Evolutionary conservation across 176 grass and related monocot species (phyloP).

Genomic region (Musa itinerans): DNA sequence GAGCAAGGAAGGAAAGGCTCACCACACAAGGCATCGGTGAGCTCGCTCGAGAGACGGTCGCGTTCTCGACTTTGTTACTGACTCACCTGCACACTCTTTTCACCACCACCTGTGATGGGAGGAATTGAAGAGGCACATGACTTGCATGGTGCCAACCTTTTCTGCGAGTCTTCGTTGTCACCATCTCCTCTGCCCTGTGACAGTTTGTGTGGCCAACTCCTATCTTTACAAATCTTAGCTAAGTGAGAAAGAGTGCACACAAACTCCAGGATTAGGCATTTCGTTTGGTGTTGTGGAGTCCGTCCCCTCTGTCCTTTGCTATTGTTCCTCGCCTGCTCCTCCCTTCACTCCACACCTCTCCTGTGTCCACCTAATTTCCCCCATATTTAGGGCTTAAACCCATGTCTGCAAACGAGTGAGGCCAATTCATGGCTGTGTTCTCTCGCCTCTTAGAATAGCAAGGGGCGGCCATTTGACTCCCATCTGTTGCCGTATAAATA

Average conservation of each 20-base stretch:
- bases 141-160: not conserved
- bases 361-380: conserved; percentile 22
- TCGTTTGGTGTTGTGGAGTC: not conserved
- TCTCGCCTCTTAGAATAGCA: conserved; percentile 7
- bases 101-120: not conserved
- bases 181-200: not conserved
- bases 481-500: not conserved
- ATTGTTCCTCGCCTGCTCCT: not conserved
- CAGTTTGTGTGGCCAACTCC: not conserved
- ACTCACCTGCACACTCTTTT: not conserved
- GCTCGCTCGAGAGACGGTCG: too few species aligned
- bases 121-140: not conserved
- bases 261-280: not conserved
- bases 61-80: not conserved
- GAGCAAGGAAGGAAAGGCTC: not conserved
- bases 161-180: not conserved
- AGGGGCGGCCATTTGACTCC: conserved; percentile 21
- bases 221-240: not conserved
- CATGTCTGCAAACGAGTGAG: not conserved
- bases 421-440: not conserved
- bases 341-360: conserved; percentile 28
- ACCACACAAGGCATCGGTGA: not conserved
- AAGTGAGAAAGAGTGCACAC: not conserved
- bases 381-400: not conserved
- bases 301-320: conserved; percentile 1